Base-by-base conservation (phyloP, 2,329 filamentous ascomycete species). In the Calonectria fujianensis region DNA sequence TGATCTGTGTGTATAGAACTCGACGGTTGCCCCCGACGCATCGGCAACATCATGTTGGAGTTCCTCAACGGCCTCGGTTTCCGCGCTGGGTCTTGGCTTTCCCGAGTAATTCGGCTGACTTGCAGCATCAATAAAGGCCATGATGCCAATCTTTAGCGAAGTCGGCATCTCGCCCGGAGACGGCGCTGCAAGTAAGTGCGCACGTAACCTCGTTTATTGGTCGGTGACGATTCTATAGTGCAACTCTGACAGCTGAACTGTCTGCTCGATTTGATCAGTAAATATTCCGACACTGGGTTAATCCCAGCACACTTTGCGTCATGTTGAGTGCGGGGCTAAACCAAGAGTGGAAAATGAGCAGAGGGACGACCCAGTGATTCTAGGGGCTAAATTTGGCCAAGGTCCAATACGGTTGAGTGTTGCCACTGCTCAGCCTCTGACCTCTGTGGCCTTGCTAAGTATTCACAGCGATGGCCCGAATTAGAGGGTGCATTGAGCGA, bases 271-370 rank as follows among this genome's bases (percentile, higher is more conserved):
- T 24, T 16, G 27, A 39, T 29, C n/a, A 37, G 29, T 27, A 32
- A 29, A 69, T 20, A 45, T 20, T 39, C 16, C 7, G 20, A 27
- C 31, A 31, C 68, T 41, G 29, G 61, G 50, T 48, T 31, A 31
- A 72, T 37, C 50, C 37, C 45, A 57, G 69, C 39, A 29, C 37
- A n/a, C 13, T 27, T 50, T 50, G 69, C 61, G 50, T 67, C 63
- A 66, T 48, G 61, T 48, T 50, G 50, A 71, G 37, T 24, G 37
- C 20, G 16, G 29, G 50, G 29, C 27, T 64, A 64, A 39, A 64
- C 61, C 39, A 16, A 48, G 39, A 48, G 29, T 24, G 37, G 61
- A 64, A 27, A 3, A 20, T n/a, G 24, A 48, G 37, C 14, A 45
- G 37, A 48, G 24, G 20, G 39, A 27, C 37, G 8, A 3, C 37